Conservation (phyloP, 345 rosid genomes). For the Aurinia saxatilis region DNA sequence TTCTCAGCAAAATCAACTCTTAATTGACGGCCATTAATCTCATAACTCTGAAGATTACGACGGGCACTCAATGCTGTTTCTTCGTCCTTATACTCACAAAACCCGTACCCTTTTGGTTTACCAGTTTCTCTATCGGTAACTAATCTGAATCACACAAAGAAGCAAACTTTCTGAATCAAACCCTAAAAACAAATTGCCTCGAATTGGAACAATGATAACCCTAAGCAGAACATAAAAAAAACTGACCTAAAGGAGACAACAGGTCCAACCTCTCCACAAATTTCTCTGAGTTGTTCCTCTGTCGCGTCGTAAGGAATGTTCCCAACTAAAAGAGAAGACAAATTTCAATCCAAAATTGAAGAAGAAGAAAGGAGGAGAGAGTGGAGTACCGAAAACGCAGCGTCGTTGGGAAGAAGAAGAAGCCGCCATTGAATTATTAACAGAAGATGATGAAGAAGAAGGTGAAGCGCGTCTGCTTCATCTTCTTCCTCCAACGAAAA, state of each 20-base stretch:
- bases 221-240: background rate
- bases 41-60: conserved; percentile 94
- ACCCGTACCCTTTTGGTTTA: conserved; percentile 97
- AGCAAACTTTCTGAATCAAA: background rate
- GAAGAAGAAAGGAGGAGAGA: background rate
- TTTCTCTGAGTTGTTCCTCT: conserved; percentile 94
- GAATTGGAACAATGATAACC: background rate
- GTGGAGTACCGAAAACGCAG: conserved; percentile 81
- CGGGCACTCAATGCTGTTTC: conserved; percentile 98
- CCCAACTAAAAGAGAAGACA: conserved; percentile 54
- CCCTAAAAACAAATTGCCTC: background rate
- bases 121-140: conserved; percentile 97
- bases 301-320: conserved; percentile 98
- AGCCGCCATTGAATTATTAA: conserved; percentile 70
- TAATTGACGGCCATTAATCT: conserved; percentile 88
- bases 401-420: conserved; percentile 84
- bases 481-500: conserved; percentile 38
- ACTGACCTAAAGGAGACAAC: conserved; percentile 95
- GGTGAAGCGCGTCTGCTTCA: conserved; percentile 65
- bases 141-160: conserved; percentile 47
- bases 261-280: conserved; percentile 96
- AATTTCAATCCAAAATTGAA: background rate
- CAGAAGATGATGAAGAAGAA: conserved; percentile 48
- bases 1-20: conserved; percentile 99
- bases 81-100: conserved; percentile 98